Evolutionary conservation across 2,329 filamentous ascomycete genomes (phyloP), one percentile per base, ranked within the genome.

Genomic region (Neofusicoccum cordaticola): DNA sequence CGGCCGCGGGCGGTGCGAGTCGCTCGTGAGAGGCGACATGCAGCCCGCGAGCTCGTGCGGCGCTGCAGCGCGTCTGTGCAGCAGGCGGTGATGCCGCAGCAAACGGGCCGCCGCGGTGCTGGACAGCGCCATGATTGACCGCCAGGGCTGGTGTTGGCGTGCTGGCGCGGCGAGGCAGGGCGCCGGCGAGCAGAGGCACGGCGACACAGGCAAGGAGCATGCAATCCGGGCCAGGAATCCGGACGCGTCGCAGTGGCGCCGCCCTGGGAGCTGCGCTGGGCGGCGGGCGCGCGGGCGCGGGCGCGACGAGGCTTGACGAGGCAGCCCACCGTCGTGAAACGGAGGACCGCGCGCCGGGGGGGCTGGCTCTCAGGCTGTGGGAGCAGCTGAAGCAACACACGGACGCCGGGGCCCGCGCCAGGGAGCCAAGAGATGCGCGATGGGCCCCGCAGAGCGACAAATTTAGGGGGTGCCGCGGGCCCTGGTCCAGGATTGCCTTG

Each of bases 261-360:
- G 48, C 11, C 22, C 50, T 39, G 17, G 50, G 34, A 19, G 50
- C 3, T 1, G 31, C 31, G 34, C 8, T 12, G 35, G 48, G 31
- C 15, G 15, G 48, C 27, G 31, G 31, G 48, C 47, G 19, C n/a
- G 22, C 47, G 47, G 22, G 12, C 47, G 47, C n/a, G 48, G 47
- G 12, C 4, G 11, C 13, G 22, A 22, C 12, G 11, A n/a, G 22
- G 35, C n/a, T 13, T 6, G 48, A 34, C 50, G 50, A 53, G 35
- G 34, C 17, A 58, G 53, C 53, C 56, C 56, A 60, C 56, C 27
- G 56, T 60, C 41, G 56, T 63, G 61, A 63, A 63, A 63, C 60
- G 22, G 17, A 37, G 35, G 47, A 35, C 56, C 27, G 27, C 27
- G 27, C 27, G 6, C 27, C 27, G 27, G 27, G 27, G 27, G 27